These are phyloP conservation scores for Fusarium falciforme DNA, from an alignment of 2,329 filamentous ascomycete genomes.

Conservation along the genomic window DNA sequence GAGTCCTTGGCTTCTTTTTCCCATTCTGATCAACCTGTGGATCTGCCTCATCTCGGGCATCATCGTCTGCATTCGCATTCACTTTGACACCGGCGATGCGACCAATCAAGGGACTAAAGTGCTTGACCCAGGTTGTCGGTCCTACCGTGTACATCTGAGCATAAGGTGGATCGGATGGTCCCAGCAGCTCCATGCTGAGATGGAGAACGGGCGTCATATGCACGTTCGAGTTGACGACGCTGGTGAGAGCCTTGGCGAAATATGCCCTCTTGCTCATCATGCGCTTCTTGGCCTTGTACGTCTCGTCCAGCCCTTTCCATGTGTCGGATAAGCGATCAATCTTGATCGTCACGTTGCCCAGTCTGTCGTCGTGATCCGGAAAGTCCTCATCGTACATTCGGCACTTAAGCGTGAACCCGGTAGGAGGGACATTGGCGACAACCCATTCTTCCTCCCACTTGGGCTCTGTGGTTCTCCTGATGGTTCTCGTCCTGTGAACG, in stretches of 20 bases:
- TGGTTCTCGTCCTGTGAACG: constrained; percentile 78
- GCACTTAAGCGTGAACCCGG: constrained; percentile 86
- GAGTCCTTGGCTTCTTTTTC: constrained; percentile 63
- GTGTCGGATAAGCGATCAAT: constrained; percentile 69
- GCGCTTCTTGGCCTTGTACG: constrained; percentile 82
- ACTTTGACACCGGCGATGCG: constrained; percentile 80
- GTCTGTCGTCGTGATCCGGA: constrained; percentile 84
- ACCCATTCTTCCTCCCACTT: constrained; percentile 89
- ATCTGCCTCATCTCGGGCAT: constrained; percentile 43
- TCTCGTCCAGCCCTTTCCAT: constrained; percentile 74
- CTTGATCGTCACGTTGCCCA: constrained; percentile 85
- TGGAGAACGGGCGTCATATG: constrained; percentile 78
- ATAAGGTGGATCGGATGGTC: constrained; percentile 75
- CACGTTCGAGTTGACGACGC: constrained; percentile 68
- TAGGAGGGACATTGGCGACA: constrained; percentile 84
- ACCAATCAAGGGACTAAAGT: constrained; percentile 91
- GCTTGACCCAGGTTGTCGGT: constrained; percentile 80
- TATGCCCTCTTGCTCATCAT: constrained; percentile 90
- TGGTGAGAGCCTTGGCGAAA: constrained; percentile 74
- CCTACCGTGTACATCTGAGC: constrained; percentile 83
- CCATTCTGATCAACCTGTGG: constrained; percentile 34
- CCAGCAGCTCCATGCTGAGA: constrained; percentile 82
- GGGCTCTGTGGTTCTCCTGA: constrained; percentile 78
- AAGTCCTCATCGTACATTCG: constrained; percentile 92
- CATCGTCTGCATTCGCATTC: constrained; percentile 67